Evolutionary conservation across 2,329 filamentous ascomycete species (phyloP).

Genomic region (Phialophora expanda): DNA sequence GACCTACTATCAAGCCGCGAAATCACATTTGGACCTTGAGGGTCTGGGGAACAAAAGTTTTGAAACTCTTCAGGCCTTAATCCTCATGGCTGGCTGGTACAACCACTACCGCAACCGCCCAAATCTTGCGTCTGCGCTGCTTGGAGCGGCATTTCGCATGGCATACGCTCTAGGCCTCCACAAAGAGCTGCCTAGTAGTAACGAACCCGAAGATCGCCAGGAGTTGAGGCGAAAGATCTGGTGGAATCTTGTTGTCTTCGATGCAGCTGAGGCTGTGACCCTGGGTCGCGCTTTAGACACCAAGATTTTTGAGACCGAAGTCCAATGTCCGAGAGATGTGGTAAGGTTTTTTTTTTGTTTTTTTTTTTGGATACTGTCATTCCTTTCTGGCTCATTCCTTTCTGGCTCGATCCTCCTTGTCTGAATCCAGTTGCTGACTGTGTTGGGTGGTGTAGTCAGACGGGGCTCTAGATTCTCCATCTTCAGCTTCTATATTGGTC

Average conservation of each 20-base stretch:
- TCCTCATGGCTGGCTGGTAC: conserved; percentile 38
- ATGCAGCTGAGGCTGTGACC: conserved; percentile 25
- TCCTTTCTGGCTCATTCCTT: too few species aligned
- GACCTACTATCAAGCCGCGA: conserved; percentile 35
- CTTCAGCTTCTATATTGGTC: conserved; percentile 13
- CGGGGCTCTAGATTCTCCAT: background rate
- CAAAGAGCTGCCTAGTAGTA: conserved; percentile 22
- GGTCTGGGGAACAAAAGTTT: conserved; percentile 35
- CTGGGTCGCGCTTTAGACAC: conserved; percentile 22
- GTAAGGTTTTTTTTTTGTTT: conserved; percentile 9
- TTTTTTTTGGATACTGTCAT: background rate
- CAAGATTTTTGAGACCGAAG: conserved; percentile 22
- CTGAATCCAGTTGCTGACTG: background rate
- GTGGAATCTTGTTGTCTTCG: conserved; percentile 29
- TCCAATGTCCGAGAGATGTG: conserved; percentile 16
- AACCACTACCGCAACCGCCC: conserved; percentile 38
- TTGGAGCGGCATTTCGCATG: conserved; percentile 38
- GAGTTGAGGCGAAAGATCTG: conserved; percentile 37
- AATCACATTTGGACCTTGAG: conserved; percentile 35
- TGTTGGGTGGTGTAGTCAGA: background rate
- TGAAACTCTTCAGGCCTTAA: conserved; percentile 37
- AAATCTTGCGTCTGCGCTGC: conserved; percentile 37
- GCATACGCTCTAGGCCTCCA: conserved; percentile 37
- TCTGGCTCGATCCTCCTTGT: background rate
- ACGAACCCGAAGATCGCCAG: conserved; percentile 34